Evolutionary conservation across 179 eudicot species (phyloP).

Genomic region (Amaranthus tricolor): DNA sequence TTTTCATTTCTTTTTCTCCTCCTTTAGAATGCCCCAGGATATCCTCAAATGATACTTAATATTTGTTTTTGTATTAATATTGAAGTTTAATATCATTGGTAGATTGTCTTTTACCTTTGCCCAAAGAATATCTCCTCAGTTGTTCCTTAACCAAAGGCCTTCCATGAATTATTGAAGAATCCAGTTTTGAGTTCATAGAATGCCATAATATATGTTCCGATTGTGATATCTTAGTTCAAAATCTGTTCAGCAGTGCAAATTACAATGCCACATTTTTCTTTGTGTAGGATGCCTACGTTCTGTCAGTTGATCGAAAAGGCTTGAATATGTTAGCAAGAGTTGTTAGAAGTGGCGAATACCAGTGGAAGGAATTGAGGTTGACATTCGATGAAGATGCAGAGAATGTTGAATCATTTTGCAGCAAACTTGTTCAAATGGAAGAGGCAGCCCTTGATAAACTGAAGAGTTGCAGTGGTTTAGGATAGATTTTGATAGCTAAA

Average conservation of each 20-base stretch:
- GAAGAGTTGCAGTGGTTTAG: constrained; percentile 59
- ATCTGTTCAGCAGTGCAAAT: background rate
- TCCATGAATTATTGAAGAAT: background rate
- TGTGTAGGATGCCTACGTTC: constrained; percentile 64
- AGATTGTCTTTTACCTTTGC: background rate
- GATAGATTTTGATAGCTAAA: constrained; percentile 11
- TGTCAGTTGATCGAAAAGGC: constrained; percentile 75
- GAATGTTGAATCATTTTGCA: constrained; percentile 62
- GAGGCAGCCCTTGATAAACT: constrained; percentile 65
- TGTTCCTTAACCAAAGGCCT: background rate
- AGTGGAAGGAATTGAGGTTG: constrained; percentile 75
- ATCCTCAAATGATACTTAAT: background rate
- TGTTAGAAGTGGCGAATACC: constrained; percentile 41
- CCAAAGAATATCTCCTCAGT: background rate
- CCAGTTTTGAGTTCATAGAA: background rate
- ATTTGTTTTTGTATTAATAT: background rate
- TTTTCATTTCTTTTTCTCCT: background rate
- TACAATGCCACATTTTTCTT: background rate
- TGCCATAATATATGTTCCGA: background rate
- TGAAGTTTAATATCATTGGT: background rate
- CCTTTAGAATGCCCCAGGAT: background rate
- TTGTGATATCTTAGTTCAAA: background rate
- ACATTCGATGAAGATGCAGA: constrained; percentile 56
- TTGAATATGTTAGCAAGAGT: constrained; percentile 69
- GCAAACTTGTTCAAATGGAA: constrained; percentile 74